Conservation (phyloP, 768 basidiomycete species). For the Fistulinella prunicolor region DNA sequence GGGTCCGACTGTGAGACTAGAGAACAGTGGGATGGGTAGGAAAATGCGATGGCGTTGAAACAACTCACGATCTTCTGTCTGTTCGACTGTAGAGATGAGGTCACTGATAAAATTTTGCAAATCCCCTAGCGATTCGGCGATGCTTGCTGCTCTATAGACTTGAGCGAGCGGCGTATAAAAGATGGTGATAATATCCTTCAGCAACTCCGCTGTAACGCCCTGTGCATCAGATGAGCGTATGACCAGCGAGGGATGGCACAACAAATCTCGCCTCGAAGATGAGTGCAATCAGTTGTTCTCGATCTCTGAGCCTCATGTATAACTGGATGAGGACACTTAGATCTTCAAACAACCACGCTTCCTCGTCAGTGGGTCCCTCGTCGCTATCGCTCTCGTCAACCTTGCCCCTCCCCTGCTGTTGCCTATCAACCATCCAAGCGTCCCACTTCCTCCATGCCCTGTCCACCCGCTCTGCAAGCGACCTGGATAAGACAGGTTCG, state of each 20-base stretch:
- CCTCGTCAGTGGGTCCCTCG: conserved; percentile 89
- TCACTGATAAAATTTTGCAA: conserved; percentile 94
- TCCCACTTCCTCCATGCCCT: conserved; percentile 76
- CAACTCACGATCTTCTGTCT: conserved; percentile 79
- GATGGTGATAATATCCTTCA: conserved; percentile 98
- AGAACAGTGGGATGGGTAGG: conserved; percentile 2
- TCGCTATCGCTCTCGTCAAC: conserved; percentile 72
- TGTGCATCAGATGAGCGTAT: conserved; percentile 29
- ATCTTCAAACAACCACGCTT: conserved; percentile 96
- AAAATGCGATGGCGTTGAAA: neutral
- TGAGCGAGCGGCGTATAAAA: conserved; percentile 96
- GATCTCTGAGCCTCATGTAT: conserved; percentile 77
- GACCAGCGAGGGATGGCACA: neutral
- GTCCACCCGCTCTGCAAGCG: conserved; percentile 79
- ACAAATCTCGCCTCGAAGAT: conserved; percentile 81
- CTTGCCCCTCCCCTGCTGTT: conserved; percentile 39
- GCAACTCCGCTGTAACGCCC: conserved; percentile 91
- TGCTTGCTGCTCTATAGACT: conserved; percentile 96
- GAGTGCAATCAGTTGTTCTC: conserved; percentile 87
- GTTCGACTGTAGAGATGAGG: conserved; percentile 90
- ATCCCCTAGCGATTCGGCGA: conserved; percentile 89
- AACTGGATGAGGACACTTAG: conserved; percentile 75
- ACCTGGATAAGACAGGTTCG: conserved; percentile 69
- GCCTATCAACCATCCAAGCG: conserved; percentile 63
- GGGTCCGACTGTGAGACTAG: conserved; percentile 84